phyloP scores from a whole-genome alignment of 352 stramenopile genomes.

The Phytophthora melonis region DNA sequence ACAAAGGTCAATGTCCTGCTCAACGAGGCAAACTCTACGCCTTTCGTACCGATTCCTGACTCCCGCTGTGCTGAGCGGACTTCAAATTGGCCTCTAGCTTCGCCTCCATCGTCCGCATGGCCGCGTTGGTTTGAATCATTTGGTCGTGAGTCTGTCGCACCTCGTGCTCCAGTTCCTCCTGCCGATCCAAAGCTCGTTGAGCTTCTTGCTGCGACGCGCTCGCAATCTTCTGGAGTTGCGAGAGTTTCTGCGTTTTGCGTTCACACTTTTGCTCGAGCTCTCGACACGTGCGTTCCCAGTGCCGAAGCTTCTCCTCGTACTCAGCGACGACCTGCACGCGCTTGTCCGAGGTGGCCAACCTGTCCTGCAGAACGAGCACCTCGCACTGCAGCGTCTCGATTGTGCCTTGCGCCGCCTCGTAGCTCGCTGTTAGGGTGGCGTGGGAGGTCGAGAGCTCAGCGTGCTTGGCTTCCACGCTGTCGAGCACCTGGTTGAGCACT shows the following conservation, averaged over 20 bases:
- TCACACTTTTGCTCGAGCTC: conserved; percentile 46
- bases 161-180: conserved; percentile 50
- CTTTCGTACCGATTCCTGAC: conserved; percentile 20
- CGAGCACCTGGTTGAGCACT: conserved; percentile 50
- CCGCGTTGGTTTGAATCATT: conserved; percentile 54
- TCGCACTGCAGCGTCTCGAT: conserved; percentile 47
- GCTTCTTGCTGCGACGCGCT: conserved; percentile 29
- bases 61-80: conserved; percentile 17
- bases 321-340: conserved; percentile 40
- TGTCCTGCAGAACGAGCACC: conserved; percentile 40
- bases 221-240: conserved; percentile 37
- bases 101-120: conserved; percentile 57
- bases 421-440: conserved; percentile 36
- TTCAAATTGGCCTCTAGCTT: conserved; percentile 50
- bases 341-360: conserved; percentile 26
- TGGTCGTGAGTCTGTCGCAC: conserved; percentile 50
- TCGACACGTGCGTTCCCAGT: conserved; percentile 44
- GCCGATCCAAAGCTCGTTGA: conserved; percentile 28
- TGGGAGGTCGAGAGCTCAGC: conserved; percentile 41
- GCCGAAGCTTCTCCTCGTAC: conserved; percentile 56
- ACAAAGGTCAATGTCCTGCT: background rate
- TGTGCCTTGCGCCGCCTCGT: conserved; percentile 39
- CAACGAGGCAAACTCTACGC: background rate
- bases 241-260: conserved; percentile 28
- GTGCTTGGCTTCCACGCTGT: conserved; percentile 52